Conservation (phyloP, 1,139 yeast species). For the Blastobotrys serpentis region DNA sequence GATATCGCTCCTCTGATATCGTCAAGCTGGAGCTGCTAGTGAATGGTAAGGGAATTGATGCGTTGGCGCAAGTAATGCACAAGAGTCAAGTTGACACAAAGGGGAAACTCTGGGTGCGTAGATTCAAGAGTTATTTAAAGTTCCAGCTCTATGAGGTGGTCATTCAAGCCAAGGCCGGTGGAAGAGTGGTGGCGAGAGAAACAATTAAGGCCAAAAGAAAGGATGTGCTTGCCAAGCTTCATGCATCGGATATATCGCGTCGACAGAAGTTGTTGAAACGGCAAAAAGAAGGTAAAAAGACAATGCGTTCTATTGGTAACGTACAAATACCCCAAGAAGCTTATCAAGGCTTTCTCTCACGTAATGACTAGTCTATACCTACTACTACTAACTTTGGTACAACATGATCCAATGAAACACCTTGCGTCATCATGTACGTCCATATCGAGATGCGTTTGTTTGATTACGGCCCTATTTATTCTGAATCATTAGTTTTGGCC, state of each 20-base stretch:
- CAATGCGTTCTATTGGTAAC: conserved; percentile 75
- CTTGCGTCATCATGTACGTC: too few relatives aligned
- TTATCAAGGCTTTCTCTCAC: conserved; percentile 42
- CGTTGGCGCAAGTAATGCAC: conserved; percentile 88
- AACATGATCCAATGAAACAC: not conserved
- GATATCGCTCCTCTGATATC: conserved; percentile 74
- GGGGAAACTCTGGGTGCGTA: conserved; percentile 80
- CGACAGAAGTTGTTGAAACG: conserved; percentile 82
- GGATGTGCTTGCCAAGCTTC: conserved; percentile 87
- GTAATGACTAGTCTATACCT: conserved; percentile 17
- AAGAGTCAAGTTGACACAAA: conserved; percentile 65
- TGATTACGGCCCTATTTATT: not conserved
- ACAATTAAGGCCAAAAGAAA: conserved; percentile 91
- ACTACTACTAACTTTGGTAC: not conserved
- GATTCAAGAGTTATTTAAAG: conserved; percentile 73
- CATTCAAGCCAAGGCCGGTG: conserved; percentile 81
- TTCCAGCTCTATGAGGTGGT: conserved; percentile 90
- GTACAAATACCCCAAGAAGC: conserved; percentile 83
- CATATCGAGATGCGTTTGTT: too few relatives aligned
- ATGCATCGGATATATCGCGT: conserved; percentile 91
- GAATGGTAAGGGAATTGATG: conserved; percentile 88
- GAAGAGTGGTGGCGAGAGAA: conserved; percentile 82
- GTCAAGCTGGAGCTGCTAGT: conserved; percentile 87
- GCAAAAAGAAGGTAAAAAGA: conserved; percentile 92
- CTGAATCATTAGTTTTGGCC: not conserved